Evolutionary conservation across 202 grass and related monocot species (phyloP), one percentile per base, ranked within the genome.

Genomic region (Zoysia matrella): DNA sequence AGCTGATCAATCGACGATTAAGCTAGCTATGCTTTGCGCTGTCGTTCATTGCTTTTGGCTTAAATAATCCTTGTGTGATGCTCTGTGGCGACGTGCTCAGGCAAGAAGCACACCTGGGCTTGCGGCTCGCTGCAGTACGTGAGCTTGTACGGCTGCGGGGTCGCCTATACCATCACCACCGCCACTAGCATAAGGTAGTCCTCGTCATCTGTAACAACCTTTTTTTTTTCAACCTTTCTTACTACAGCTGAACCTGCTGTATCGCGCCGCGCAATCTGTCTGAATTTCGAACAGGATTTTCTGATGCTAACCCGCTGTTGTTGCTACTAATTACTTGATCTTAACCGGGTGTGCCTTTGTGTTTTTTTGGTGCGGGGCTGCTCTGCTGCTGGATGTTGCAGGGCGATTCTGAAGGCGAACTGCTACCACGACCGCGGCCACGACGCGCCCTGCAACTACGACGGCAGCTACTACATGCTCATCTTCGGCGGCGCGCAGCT

Each of bases 131-230:
- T 94, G 71, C 89, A 94, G 86, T 87, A 55, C 72, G 40, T 85
- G 42, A 87, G 81, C 70, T 52, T 91, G 65, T 91, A 87, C 75
- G 89, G 89, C 47, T 79, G 89, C 76, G 71, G 77, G 53, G 79
- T 87, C 55, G 89, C 92, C 4, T 94, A 89, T 77, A 87, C 71
- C 65, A 85, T 94, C 92, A 94, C 92, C 78, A 71, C 86, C 62
- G 79, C 86, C 62, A 89, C 81, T 67, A 91, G 92, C 78, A 85
- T 87, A 79, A 94, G 92, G 89, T 94, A 90, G 75, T n/a, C n/a
- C n/a, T 22, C 13, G 43, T 3, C 72, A 57, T 22, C 13, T 43
- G 15, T 39, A 70, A 78, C 67, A 36, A 13, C 9, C 0, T 10
- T 47, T 8, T 15, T 56, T 6, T 13, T 4, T 10, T 2, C 67